Evolutionary conservation across 2,329 filamentous ascomycete species (phyloP).

Genomic region (Orbilia ellipsospora): DNA sequence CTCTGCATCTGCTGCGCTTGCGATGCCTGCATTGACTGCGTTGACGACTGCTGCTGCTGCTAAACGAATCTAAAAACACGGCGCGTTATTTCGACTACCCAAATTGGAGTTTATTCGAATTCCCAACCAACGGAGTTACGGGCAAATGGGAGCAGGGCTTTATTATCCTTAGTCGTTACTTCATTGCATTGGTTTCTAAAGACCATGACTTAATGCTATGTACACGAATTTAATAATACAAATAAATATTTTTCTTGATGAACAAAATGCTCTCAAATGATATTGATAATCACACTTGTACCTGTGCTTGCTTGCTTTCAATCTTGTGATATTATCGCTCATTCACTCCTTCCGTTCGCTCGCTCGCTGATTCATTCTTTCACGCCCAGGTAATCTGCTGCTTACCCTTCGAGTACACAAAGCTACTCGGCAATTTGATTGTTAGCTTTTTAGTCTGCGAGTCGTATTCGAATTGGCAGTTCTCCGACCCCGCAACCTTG

Average conservation of each 20-base stretch:
- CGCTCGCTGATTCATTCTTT: not conserved
- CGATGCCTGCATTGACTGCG: constrained; percentile 53
- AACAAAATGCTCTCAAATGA: not conserved
- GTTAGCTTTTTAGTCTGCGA: constrained; percentile 20
- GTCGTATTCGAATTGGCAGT: constrained; percentile 19
- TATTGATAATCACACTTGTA: not conserved
- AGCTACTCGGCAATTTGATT: constrained; percentile 10
- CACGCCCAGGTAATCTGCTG: constrained; percentile 25
- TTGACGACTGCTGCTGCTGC: constrained; percentile 53
- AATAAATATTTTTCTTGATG: constrained; percentile 10
- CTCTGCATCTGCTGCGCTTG: constrained; percentile 52
- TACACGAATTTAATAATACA: constrained; percentile 11
- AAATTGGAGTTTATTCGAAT: not conserved
- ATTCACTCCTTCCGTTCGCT: too few species aligned
- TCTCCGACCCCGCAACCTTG: constrained; percentile 6
- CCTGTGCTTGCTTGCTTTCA: not conserved
- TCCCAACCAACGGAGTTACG: not conserved
- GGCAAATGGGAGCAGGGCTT: not conserved
- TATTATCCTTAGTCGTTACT: constrained; percentile 5
- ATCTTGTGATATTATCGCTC: not conserved
- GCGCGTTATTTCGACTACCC: not conserved
- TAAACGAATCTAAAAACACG: not conserved
- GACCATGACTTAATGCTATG: constrained; percentile 3
- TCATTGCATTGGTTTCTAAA: constrained; percentile 1
- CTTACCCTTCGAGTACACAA: constrained; percentile 24